Conservation (phyloP, 2,329 filamentous ascomycete species). For the Fusarium transvaalense region DNA sequence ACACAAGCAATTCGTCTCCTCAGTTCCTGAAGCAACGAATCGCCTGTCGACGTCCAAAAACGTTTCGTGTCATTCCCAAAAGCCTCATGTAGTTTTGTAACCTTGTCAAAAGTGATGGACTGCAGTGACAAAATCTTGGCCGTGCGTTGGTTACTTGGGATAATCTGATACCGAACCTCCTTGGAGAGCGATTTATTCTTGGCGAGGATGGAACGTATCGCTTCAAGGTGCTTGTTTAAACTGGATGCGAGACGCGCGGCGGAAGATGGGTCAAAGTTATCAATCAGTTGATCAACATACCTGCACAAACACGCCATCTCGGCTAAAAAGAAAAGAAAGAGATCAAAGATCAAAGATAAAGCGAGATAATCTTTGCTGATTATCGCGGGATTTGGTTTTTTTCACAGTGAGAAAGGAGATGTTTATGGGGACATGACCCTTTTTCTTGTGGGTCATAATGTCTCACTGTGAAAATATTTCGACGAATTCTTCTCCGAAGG, state of each 20-base stretch:
- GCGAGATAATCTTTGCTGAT: constrained; percentile 18
- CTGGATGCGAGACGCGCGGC: constrained; percentile 41
- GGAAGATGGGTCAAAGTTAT: constrained; percentile 38
- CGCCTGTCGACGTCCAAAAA: constrained; percentile 44
- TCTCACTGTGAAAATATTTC: background rate
- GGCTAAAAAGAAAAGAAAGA: background rate
- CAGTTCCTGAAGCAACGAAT: constrained; percentile 43
- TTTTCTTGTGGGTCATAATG: background rate
- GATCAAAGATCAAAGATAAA: constrained; percentile 29
- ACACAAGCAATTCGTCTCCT: constrained; percentile 49
- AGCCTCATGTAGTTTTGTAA: constrained; percentile 28
- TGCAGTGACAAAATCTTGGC: constrained; percentile 48
- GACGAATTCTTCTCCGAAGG: background rate
- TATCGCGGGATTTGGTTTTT: background rate
- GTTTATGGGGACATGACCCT: background rate
- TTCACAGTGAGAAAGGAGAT: constrained; percentile 40
- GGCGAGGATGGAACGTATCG: constrained; percentile 45
- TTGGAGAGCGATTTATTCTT: constrained; percentile 49
- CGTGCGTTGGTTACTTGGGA: constrained; percentile 50
- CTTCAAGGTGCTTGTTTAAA: constrained; percentile 48
- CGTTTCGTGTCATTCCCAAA: constrained; percentile 31
- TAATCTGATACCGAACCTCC: constrained; percentile 50
- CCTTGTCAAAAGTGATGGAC: constrained; percentile 24
- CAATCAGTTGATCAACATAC: constrained; percentile 41
- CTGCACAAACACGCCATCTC: constrained; percentile 45